Evolutionary conservation across 2,329 filamentous ascomycete species (phyloP), one percentile per base, ranked within the genome.

Genomic region (Exophiala lecanii-corni): DNA sequence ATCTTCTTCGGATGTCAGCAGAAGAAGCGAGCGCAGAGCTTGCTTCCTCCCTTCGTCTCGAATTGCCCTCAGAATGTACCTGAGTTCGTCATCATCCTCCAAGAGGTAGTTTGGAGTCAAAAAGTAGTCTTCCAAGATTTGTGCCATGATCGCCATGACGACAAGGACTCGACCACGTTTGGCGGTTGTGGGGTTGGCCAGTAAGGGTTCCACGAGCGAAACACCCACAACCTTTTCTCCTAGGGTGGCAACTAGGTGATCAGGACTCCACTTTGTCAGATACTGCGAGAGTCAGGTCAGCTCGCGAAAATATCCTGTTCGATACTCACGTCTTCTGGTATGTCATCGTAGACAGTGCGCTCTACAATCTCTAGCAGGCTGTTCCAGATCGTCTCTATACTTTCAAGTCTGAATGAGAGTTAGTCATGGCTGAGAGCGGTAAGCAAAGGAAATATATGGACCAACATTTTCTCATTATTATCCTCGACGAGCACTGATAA

Each of bases 11-110:
- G 28, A 48, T 17, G 30, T 19, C 16, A 20, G 35, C 10, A 49
- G 36, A 4, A 42, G 36, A 12, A 42, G 15, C 5, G 19, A 20
- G 12, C 42, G 33, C 9, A 39, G 17, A 4, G 12, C 13, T 15
- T 28, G 34, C 23, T 43, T 43, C 21, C 18, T 46, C 30, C 10
- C 6, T 18, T 4, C 12, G 17, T 35, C 17, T 18, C 12, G 10
- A 5, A 20, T 10, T 17, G 33, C 15, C 16, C 33, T n/a, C 17
- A 35, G 17, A 10, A 35, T 18, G 16, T 35, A 35, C 30, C 35
- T 12, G 39, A 67, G 55, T 78, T 74, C n/a, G 82, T 86, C 75
- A 86, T 82, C 48, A 79, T 49, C 35, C 25, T 45, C 42, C 16
- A 49, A 23, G 19, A 49, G 34, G 32, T 49, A 49, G 10, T 41